phyloP scores from a whole-genome alignment of 2,329 filamentous ascomycete genomes.

The Apiospora kogelbergensis region DNA sequence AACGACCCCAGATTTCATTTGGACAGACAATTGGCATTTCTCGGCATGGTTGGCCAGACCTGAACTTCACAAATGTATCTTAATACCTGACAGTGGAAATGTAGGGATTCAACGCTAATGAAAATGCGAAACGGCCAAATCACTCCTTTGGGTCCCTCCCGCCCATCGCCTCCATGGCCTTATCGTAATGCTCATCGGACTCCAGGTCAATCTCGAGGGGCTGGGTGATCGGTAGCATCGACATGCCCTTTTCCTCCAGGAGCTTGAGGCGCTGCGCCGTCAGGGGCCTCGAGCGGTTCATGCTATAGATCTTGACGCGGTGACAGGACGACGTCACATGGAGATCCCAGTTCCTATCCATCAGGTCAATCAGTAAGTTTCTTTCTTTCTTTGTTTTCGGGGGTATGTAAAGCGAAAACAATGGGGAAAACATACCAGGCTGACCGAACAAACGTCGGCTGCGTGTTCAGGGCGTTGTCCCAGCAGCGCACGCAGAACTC shows the following conservation, averaged over 20 bases:
- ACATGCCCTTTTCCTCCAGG: constrained; percentile 47
- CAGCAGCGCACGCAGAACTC: constrained; percentile 60
- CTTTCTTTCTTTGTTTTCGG: background rate
- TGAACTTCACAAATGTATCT: no score
- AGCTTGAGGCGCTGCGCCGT: constrained; percentile 51
- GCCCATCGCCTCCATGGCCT: constrained; percentile 37
- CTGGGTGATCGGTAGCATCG: constrained; percentile 53
- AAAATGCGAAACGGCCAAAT: no score
- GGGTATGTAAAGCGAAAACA: no score
- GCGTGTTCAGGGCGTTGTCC: constrained; percentile 63
- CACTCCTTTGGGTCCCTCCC: constrained; percentile 44
- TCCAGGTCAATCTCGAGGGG: constrained; percentile 51
- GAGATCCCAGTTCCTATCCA: constrained; percentile 58
- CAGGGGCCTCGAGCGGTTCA: constrained; percentile 50
- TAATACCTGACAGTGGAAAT: no score
- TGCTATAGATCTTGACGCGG: constrained; percentile 60
- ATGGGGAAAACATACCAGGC: constrained; percentile 43
- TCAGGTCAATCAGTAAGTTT: background rate
- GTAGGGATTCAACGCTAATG: no score
- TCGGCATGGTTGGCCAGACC: no score
- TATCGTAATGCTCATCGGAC: constrained; percentile 47
- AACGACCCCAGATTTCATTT: no score
- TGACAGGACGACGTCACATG: constrained; percentile 65
- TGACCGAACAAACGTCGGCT: constrained; percentile 53
- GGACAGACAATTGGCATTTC: no score